These are phyloP conservation scores for Taiozyma onychis DNA, from an alignment of 1,139 yeast species.

Conservation along the genomic window DNA sequence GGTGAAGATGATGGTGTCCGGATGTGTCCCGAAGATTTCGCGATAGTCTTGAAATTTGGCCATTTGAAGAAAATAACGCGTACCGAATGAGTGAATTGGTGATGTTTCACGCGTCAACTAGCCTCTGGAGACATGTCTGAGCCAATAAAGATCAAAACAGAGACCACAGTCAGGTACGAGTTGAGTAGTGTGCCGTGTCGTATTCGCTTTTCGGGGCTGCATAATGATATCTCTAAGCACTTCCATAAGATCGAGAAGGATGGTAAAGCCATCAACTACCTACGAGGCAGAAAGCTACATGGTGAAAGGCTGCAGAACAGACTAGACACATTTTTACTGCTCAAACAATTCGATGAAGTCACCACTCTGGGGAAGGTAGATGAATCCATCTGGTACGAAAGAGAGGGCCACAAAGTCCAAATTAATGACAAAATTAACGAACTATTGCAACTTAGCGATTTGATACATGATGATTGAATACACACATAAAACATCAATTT, in stretches of 20 bases:
- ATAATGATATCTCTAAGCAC: conserved; percentile 10
- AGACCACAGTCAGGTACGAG: background rate
- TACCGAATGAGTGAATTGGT: background rate
- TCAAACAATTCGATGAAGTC: conserved; percentile 19
- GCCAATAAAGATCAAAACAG: background rate
- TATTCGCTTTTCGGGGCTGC: conserved; percentile 13
- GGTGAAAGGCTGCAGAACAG: conserved; percentile 12
- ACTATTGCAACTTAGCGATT: conserved; percentile 14
- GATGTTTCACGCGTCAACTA: background rate
- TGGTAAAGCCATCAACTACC: conserved; percentile 9
- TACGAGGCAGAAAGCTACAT: conserved; percentile 22
- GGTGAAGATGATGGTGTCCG: background rate
- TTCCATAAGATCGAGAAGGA: conserved; percentile 8
- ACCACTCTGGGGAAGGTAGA: conserved; percentile 12
- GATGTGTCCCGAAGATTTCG: background rate
- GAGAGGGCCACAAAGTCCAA: conserved; percentile 19
- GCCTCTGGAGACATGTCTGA: background rate
- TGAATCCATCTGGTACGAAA: conserved; percentile 18
- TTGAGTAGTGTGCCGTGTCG: conserved; percentile 15
- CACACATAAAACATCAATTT: background rate
- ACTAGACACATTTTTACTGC: conserved; percentile 8
- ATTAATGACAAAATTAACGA: conserved; percentile 15
- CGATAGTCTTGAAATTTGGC: background rate
- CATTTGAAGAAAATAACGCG: background rate
- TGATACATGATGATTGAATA: conserved; percentile 14